phyloP scores from a whole-genome alignment of 495 filamentous ascomycete species.

The Podospora pseudoanserina region DNA sequence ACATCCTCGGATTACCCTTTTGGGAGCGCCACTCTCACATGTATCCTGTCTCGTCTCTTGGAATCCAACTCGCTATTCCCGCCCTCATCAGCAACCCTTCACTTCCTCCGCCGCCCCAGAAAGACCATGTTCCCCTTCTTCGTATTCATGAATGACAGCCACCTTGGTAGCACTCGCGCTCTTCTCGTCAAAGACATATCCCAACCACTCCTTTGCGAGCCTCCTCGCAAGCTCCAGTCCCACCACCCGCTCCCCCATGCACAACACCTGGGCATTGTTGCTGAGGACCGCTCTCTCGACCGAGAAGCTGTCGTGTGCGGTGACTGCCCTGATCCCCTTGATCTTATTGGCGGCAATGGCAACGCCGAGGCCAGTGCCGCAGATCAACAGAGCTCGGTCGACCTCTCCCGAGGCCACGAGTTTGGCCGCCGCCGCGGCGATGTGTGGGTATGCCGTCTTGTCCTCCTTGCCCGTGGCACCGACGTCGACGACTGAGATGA shows the following conservation, averaged over 20 bases:
- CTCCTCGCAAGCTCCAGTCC: slow-evolving; percentile 74
- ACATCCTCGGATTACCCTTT: slow-evolving; percentile 14
- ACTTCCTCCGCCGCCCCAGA: slow-evolving; percentile 21
- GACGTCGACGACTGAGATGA: slow-evolving; percentile 67
- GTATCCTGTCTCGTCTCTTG: background rate
- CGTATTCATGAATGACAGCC: slow-evolving; percentile 68
- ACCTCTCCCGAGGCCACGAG: slow-evolving; percentile 64
- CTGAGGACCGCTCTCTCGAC: slow-evolving; percentile 78
- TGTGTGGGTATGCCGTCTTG: slow-evolving; percentile 81
- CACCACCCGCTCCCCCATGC: slow-evolving; percentile 81
- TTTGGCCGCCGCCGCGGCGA: slow-evolving; percentile 66
- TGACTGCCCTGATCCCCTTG: slow-evolving; percentile 78
- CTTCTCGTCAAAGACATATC: slow-evolving; percentile 72
- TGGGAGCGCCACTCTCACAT: slow-evolving; percentile 1
- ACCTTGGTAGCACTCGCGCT: slow-evolving; percentile 73
- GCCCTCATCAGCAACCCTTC: slow-evolving; percentile 15
- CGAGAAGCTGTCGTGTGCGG: slow-evolving; percentile 79
- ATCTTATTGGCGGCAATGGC: slow-evolving; percentile 87
- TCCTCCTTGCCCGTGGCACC: slow-evolving; percentile 66
- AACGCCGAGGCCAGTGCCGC: slow-evolving; percentile 81
- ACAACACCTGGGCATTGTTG: slow-evolving; percentile 85
- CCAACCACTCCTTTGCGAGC: slow-evolving; percentile 76
- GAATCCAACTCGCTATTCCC: background rate
- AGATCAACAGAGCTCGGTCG: slow-evolving; percentile 81
- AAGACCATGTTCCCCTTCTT: slow-evolving; percentile 43